Evolutionary conservation across 306 rosid genomes (phyloP).

Genomic region (Lathyrus aphaca): DNA sequence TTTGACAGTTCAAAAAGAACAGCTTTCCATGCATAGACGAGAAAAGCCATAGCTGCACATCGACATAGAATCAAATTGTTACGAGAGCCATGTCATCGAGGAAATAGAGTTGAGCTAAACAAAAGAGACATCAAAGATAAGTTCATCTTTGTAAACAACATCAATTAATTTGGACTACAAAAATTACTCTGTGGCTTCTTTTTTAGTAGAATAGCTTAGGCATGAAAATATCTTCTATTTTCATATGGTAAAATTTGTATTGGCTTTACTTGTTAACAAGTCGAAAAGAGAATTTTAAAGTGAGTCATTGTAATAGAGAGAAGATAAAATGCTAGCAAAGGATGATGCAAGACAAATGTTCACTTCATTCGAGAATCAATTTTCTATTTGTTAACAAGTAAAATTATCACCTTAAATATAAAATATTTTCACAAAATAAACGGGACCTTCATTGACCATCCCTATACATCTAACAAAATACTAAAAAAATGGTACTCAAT

Average conservation of each 20-base stretch:
- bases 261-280: too few species aligned
- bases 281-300: too few species aligned
- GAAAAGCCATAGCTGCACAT: conserved; percentile 69
- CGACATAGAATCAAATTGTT: conserved; percentile 30
- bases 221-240: too few species aligned
- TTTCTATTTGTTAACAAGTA: too few species aligned
- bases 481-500: background rate
- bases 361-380: too few species aligned
- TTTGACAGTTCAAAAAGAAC: conserved; percentile 80
- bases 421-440: too few species aligned
- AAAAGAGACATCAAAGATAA: conserved; percentile 16
- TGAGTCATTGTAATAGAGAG: too few species aligned
- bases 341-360: too few species aligned
- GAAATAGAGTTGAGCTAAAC: background rate
- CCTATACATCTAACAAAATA: conserved; percentile 8
- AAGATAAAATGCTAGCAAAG: too few species aligned
- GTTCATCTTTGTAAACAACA: conserved; percentile 21
- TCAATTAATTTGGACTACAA: conserved; percentile 12
- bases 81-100: conserved; percentile 14
- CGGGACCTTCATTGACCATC: conserved; percentile 2
- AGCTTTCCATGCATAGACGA: conserved; percentile 92
- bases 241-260: too few species aligned
- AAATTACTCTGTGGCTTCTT: background rate
- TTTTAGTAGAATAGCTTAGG: background rate
- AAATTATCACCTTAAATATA: too few species aligned